Evolutionary conservation across 1,284 basidiomycete genomes (phyloP).

Genomic region (Retiboletus flavoniger): DNA sequence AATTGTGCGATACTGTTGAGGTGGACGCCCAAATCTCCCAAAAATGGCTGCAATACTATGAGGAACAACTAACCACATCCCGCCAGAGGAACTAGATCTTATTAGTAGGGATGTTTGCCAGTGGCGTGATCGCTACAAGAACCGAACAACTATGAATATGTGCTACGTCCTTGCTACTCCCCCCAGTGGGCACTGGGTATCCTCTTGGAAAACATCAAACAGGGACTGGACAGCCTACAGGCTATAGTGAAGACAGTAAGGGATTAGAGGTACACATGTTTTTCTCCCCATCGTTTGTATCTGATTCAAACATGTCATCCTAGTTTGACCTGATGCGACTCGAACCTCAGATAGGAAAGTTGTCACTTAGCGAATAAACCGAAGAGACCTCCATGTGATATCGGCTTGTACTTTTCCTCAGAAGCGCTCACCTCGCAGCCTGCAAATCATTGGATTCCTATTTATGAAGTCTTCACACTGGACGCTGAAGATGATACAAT

Average conservation of each 20-base stretch:
- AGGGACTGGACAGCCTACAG: background rate
- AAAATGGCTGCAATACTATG: background rate
- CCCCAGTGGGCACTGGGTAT: constrained; percentile 39
- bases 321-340: constrained; percentile 31
- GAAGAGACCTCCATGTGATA: constrained; percentile 17
- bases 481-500: constrained; percentile 4
- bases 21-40: constrained; percentile 3
- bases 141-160: constrained; percentile 34
- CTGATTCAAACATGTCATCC: background rate
- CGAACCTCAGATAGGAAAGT: constrained; percentile 29
- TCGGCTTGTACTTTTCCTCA: constrained; percentile 25
- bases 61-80: background rate
- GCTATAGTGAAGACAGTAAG: constrained; percentile 6
- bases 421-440: constrained; percentile 16
- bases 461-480: constrained; percentile 32
- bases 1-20: background rate
- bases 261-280: background rate
- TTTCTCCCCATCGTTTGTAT: background rate
- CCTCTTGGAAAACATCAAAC: constrained; percentile 35
- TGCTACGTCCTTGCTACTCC: constrained; percentile 37
- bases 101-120: constrained; percentile 17
- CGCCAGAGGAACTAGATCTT: constrained; percentile 10
- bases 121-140: constrained; percentile 16
- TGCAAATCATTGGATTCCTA: constrained; percentile 37
- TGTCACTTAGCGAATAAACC: constrained; percentile 26